These are phyloP conservation scores for Dryadomyces quercus-mongolicae DNA, from an alignment of 2,329 filamentous ascomycete genomes.

Conservation along the genomic window DNA sequence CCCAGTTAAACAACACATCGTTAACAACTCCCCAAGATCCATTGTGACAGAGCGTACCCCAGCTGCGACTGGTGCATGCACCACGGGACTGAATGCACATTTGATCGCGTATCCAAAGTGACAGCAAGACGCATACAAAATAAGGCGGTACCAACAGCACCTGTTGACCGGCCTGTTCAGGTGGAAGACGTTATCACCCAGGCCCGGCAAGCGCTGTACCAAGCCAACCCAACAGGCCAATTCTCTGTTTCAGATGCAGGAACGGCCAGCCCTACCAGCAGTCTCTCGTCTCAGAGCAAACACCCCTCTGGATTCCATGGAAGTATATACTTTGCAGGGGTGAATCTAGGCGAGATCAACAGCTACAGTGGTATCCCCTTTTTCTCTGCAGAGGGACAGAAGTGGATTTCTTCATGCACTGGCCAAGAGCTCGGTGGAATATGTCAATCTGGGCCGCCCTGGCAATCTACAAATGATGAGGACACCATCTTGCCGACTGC, in stretches of 20 bases:
- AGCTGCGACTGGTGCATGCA: slow-evolving; percentile 1
- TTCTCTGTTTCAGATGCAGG: not conserved
- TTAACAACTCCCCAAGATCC: not conserved
- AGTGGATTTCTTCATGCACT: slow-evolving; percentile 34
- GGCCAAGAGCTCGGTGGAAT: slow-evolving; percentile 21
- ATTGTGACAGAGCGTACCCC: not conserved
- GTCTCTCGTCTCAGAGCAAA: not conserved
- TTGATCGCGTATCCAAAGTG: not conserved
- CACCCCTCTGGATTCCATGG: slow-evolving; percentile 13
- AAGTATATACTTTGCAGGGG: slow-evolving; percentile 33
- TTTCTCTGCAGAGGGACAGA: slow-evolving; percentile 31
- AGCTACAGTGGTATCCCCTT: slow-evolving; percentile 35
- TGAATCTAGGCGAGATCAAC: slow-evolving; percentile 32
- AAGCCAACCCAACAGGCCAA: not conserved
- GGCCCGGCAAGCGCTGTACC: not conserved
- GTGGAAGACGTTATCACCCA: not conserved
- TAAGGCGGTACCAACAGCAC: not conserved
- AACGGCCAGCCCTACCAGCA: no score
- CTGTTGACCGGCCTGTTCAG: no score
- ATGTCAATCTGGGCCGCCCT: slow-evolving; percentile 15
- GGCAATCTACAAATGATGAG: not conserved
- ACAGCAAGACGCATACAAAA: not conserved
- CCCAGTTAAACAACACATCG: no score
- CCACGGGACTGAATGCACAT: not conserved
- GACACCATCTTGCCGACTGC: not conserved